Conservation (phyloP, 129 eudicot species). For the Kitagawia praeruptora region DNA sequence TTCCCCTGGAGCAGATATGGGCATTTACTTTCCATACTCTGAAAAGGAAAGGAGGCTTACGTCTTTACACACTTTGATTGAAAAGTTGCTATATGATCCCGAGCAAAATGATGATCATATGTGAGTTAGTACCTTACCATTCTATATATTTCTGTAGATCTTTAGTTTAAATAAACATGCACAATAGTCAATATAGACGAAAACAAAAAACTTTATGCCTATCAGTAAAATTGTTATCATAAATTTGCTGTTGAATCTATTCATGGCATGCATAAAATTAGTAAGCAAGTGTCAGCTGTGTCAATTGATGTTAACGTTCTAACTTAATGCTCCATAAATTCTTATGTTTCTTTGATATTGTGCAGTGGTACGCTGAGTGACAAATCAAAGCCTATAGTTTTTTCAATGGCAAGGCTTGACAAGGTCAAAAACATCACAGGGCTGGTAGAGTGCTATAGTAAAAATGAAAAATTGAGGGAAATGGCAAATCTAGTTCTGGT, state of each 20-base stretch:
- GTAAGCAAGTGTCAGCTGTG: not conserved
- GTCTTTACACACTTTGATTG: slow-evolving; percentile 61
- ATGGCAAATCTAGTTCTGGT: slow-evolving; percentile 79
- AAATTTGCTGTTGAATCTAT: not conserved
- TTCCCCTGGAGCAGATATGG: slow-evolving; percentile 94
- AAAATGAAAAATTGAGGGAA: slow-evolving; percentile 57
- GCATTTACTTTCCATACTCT: slow-evolving; percentile 66
- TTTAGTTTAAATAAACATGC: not conserved
- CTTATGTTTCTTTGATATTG: slow-evolving; percentile 11
- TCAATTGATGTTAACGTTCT: not conserved
- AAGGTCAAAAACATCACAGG: slow-evolving; percentile 89
- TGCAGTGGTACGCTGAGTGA: slow-evolving; percentile 72
- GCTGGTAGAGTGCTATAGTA: slow-evolving; percentile 80
- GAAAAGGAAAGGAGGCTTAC: slow-evolving; percentile 73
- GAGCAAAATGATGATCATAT: slow-evolving; percentile 64
- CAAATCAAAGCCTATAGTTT: slow-evolving; percentile 75
- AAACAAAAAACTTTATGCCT: not conserved
- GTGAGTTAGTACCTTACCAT: slow-evolving; percentile 36
- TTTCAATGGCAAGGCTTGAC: slow-evolving; percentile 99
- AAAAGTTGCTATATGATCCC: slow-evolving; percentile 69
- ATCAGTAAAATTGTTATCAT: not conserved
- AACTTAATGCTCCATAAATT: not conserved
- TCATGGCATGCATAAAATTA: not conserved
- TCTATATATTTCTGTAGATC: not conserved
- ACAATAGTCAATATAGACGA: not conserved